These are phyloP conservation scores for Linderina pennispora DNA, from an alignment of 192 early-diverging fungal species.

Conservation along the genomic window DNA sequence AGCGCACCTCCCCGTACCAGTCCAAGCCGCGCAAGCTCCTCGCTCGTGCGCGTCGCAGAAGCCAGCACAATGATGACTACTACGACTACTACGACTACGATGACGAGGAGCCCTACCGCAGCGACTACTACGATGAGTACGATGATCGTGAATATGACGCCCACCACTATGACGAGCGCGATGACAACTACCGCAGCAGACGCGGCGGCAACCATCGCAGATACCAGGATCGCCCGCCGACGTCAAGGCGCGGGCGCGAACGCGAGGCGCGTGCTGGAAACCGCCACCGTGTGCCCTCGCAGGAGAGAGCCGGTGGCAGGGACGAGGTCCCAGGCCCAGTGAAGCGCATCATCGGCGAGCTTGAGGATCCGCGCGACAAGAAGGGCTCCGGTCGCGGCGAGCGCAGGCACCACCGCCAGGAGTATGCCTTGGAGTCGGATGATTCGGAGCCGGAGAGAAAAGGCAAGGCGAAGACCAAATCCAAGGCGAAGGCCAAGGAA, in stretches of 20 bases:
- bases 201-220: constrained; percentile 6
- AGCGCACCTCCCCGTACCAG: constrained; percentile 7
- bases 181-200: constrained; percentile 3
- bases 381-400: no score
- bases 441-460: no score
- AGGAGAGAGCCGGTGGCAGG: no score
- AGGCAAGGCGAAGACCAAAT: no score
- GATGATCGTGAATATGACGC: constrained; percentile 4
- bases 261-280: no score
- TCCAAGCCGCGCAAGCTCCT: no score
- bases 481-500: no score
- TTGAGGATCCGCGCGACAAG: not conserved
- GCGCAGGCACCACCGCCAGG: no score
- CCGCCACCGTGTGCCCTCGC: no score
- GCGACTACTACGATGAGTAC: constrained; percentile 27
- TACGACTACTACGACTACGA: constrained; percentile 18
- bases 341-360: not conserved
- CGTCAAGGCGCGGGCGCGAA: no score
- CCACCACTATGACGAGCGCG: constrained; percentile 7
- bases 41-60: constrained; percentile 6
- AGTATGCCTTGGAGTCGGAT: no score
- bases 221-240: not conserved
- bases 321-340: no score
- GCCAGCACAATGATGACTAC: constrained; percentile 26
- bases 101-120: constrained; percentile 18